Conservation (phyloP, 2,329 filamentous ascomycete genomes). For the Microsporum ferrugineum region DNA sequence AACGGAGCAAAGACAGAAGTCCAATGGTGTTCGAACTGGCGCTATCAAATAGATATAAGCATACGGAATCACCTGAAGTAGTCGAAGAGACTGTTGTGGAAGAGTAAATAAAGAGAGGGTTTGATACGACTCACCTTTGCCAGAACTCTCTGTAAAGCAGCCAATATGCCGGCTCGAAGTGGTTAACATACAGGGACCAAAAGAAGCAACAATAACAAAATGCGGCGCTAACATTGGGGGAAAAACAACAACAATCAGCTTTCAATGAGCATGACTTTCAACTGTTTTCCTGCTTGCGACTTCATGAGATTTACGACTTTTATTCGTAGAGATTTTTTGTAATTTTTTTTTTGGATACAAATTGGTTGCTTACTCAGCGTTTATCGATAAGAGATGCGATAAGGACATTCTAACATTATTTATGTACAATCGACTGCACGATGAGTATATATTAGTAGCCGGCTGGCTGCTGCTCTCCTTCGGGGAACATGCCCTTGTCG, state of each 20-base stretch:
- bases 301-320: neutral
- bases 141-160: neutral
- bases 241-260: neutral
- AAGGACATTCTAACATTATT: too few species aligned
- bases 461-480: conserved; percentile 26
- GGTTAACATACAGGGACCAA: neutral
- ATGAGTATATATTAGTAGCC: conserved; percentile 24
- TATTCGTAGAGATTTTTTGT: neutral
- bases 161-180: conserved; percentile 1
- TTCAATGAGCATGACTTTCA: neutral
- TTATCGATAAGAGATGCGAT: neutral
- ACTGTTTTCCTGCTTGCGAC: neutral
- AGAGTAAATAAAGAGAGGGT: neutral
- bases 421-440: too few species aligned
- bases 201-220: neutral
- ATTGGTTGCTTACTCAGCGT: neutral
- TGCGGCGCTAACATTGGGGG: neutral
- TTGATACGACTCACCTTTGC: neutral
- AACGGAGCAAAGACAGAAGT: neutral
- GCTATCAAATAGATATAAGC: neutral
- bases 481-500: conserved; percentile 42
- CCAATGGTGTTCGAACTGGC: neutral
- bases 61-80: neutral
- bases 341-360: neutral
- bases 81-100: neutral